These are phyloP conservation scores for Mimosa pudica DNA, from an alignment of 306 rosid species.

Conservation along the genomic window DNA sequence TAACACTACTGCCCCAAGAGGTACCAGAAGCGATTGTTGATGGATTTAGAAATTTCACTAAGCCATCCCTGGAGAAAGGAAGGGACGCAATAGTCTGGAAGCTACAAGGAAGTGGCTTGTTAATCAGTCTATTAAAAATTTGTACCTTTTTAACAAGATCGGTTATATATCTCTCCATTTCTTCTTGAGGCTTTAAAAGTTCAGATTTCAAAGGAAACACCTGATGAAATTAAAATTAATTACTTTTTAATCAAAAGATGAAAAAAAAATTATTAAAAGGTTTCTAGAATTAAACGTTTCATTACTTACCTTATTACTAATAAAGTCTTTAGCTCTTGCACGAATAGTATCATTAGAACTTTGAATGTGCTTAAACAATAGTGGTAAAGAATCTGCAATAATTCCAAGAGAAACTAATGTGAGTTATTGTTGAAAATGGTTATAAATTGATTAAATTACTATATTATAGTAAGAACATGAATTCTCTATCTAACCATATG, in stretches of 20 bases:
- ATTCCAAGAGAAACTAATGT: too few relatives aligned
- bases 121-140: constrained; percentile 26
- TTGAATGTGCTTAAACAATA: constrained; percentile 90
- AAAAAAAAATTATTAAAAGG: constrained; percentile 12
- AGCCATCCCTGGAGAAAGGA: too few relatives aligned
- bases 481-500: background rate
- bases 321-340: constrained; percentile 86
- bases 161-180: constrained; percentile 97
- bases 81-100: too few relatives aligned
- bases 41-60: too few relatives aligned
- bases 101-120: too few relatives aligned
- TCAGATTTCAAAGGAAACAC: constrained; percentile 88
- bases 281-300: constrained; percentile 13
- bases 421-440: too few relatives aligned
- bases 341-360: constrained; percentile 77
- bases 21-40: too few relatives aligned
- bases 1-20: too few relatives aligned
- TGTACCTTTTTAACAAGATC: constrained; percentile 86
- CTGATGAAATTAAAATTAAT: constrained; percentile 49
- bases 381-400: constrained; percentile 92
- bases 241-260: constrained; percentile 17
- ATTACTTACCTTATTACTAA: constrained; percentile 78
- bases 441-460: too few relatives aligned
- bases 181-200: constrained; percentile 89
- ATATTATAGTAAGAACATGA: too few relatives aligned